Evolutionary conservation across 2,329 filamentous ascomycete genomes (phyloP), one percentile per base, ranked within the genome.

Genomic region (Ceratocystis papillata): DNA sequence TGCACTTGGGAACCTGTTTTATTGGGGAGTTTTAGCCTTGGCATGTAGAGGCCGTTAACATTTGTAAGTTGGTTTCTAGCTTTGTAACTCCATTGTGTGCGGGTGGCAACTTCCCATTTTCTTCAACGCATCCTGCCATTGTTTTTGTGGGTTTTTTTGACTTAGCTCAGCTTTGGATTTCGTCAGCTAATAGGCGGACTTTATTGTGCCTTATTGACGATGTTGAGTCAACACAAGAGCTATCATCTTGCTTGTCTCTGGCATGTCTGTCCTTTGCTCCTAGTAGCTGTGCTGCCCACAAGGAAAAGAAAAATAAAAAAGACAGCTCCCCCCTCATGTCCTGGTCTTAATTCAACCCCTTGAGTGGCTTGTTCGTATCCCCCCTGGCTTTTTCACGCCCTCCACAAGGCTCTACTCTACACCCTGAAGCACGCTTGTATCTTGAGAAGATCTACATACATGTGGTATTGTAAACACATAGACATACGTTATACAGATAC

Each of bases 91-190:
- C 7, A 50, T 50, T 41, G 37, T 41, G 12, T 4, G 37, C 37
- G 20, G 48, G 53, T 57, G 53, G 53, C 53, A 57, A 57, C 53
- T 30, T 57, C 22, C 10, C 22, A n/a, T 33, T 57, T 17, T 57
- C 53, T 57, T 57, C 53, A 57, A 57, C 8, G 53, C 53, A 57
- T 57, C 53, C 53, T 57, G 53, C 53, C 53, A 57, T 57, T 57
- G 53, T 57, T 57, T 25, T 57, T 57, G 53, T 57, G 53, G 53
- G 28, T 8, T 30, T 57, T 30, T 5, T 28, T 28, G 53, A 33
- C 53, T 57, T 57, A 57, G 53, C 53, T 57, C 28, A 30, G 53
- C 53, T 57, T 17, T 33, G 3, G 28, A 30, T 33, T 53, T 57
- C 25, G 22, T 57, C 25, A 30, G 28, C 53, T 33, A 57, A 1